Conservation (phyloP, 208 protist species). For the Endotrypanum monterogeii region DNA sequence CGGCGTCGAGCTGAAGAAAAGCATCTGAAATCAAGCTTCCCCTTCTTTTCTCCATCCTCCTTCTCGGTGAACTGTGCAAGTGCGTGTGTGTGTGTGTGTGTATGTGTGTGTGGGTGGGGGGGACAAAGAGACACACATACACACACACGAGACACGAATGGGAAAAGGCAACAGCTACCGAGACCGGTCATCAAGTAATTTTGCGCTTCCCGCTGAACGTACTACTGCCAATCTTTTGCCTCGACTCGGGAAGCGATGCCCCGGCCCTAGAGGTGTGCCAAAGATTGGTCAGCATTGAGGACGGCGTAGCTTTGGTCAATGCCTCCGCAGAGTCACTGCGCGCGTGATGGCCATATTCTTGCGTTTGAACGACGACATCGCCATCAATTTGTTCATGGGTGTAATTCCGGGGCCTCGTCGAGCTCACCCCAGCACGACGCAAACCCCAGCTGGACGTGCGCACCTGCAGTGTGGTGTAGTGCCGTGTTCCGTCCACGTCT, state of each 20-base stretch:
- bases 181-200: not conserved
- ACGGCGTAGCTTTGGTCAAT: not conserved
- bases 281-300: constrained; percentile 3
- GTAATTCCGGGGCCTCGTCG: not conserved
- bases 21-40: too few relatives aligned
- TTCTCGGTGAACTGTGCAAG: too few relatives aligned
- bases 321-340: not conserved
- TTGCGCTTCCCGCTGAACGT: not conserved
- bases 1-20: too few relatives aligned
- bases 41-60: too few relatives aligned
- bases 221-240: not conserved
- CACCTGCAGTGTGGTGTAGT: constrained; percentile 17
- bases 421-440: not conserved
- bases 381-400: not conserved
- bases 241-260: not conserved
- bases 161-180: not conserved
- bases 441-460: constrained; percentile 24
- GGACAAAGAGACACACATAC: not conserved
- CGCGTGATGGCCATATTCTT: not conserved
- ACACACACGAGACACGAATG: not conserved
- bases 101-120: too few relatives aligned
- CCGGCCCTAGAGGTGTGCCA: not conserved
- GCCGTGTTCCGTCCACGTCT: constrained; percentile 18
- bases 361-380: not conserved
- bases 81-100: too few relatives aligned